Conservation (phyloP, 257 asterid species). For the Nicotiana paniculata region DNA sequence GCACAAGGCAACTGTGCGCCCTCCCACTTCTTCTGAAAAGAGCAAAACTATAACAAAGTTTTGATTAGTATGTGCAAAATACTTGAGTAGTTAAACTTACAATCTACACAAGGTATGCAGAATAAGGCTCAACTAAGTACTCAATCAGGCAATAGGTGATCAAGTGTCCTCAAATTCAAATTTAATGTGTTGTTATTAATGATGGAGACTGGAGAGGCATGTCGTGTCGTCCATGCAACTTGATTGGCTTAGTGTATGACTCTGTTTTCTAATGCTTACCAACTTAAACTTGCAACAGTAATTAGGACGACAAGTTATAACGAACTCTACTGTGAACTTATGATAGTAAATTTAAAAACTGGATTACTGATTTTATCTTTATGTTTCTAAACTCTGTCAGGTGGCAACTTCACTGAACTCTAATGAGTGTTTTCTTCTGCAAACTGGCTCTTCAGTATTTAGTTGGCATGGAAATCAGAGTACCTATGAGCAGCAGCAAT, state of each 20-base stretch:
- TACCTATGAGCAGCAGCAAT: conserved; percentile 86
- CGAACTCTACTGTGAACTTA: not conserved
- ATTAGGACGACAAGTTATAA: not conserved
- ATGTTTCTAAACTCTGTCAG: conserved; percentile 30
- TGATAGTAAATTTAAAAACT: not conserved
- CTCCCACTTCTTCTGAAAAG: too few relatives aligned
- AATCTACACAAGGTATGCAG: too few relatives aligned
- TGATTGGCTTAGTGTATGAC: not conserved
- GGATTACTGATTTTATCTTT: not conserved
- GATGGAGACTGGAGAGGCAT: not conserved
- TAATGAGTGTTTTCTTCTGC: conserved; percentile 83
- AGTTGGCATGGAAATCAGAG: conserved; percentile 91
- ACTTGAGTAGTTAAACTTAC: too few relatives aligned
- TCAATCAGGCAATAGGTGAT: too few relatives aligned
- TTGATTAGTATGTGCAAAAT: too few relatives aligned
- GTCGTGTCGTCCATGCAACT: not conserved
- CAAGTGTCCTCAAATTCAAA: too few relatives aligned
- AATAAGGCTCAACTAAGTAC: too few relatives aligned
- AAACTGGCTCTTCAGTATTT: conserved; percentile 72
- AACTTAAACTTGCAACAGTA: not conserved
- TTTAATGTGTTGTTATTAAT: too few relatives aligned
- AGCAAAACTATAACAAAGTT: too few relatives aligned
- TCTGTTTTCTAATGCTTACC: not conserved
- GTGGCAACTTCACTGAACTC: conserved; percentile 77
- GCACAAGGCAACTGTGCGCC: too few relatives aligned